Evolutionary conservation across 306 rosid species (phyloP).

Genomic region (Adenanthera pavonina): DNA sequence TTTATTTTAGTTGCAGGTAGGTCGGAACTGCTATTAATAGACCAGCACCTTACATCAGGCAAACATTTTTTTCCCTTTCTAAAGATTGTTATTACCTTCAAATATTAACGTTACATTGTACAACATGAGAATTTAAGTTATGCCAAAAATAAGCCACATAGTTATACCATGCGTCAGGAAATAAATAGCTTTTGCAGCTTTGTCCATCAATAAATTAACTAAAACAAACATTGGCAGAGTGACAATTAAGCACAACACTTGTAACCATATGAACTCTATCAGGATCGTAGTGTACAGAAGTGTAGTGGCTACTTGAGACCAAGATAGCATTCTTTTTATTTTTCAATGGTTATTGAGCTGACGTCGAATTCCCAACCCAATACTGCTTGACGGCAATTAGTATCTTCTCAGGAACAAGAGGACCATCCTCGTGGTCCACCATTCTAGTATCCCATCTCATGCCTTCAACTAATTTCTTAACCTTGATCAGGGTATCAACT

Average conservation of each 20-base stretch:
- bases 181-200: constrained; percentile 41
- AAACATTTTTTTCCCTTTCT: not conserved
- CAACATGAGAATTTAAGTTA: constrained; percentile 35
- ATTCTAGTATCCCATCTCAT: constrained; percentile 92
- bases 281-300: constrained; percentile 37
- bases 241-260: constrained; percentile 24
- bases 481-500: constrained; percentile 70
- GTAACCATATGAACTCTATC: constrained; percentile 40
- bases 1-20: too few species aligned
- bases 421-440: constrained; percentile 98
- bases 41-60: not conserved
- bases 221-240: constrained; percentile 25
- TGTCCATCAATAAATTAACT: constrained; percentile 36
- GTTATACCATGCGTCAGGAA: constrained; percentile 34
- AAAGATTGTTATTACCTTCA: not conserved
- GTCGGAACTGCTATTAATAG: not conserved
- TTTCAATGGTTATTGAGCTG: constrained; percentile 47
- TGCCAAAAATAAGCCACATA: constrained; percentile 29
- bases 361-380: constrained; percentile 87
- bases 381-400: constrained; percentile 92
- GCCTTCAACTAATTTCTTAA: constrained; percentile 80
- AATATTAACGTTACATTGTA: constrained; percentile 37
- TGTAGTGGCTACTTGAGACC: constrained; percentile 29
- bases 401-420: constrained; percentile 89
- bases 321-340: constrained; percentile 24